A percentile compares a stretch with the other conserved stretches of the same genome.
phyloP scores from a whole-genome alignment of 805 yeast species.

The Metschnikowia cerradonensis region DNA sequence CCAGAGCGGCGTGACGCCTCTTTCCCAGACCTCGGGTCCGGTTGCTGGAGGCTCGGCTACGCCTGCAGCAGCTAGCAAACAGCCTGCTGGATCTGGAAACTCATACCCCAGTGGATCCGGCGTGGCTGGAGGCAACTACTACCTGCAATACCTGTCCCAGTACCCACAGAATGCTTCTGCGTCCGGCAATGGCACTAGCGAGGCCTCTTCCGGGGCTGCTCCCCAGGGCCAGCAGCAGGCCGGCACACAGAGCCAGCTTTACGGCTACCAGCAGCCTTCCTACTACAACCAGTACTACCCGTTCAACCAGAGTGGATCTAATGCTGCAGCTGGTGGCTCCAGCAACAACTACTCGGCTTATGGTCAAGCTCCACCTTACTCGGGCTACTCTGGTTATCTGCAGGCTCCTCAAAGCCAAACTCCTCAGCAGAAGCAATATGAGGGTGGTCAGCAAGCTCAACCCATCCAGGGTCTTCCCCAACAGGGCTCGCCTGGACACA shows the following conservation, averaged over 20 bases:
- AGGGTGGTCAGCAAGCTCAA: conserved; percentile 12
- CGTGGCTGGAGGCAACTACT: conserved; percentile 10
- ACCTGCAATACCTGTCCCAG: conserved; percentile 18
- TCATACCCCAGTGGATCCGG: conserved; percentile 7
- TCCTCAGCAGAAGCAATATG: conserved; percentile 14
- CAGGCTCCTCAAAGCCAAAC: conserved; percentile 12
- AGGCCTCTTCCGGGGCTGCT: conserved; percentile 8
- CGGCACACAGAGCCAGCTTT: conserved; percentile 15
- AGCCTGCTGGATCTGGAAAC: conserved; percentile 6
- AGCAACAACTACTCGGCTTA: conserved; percentile 16
- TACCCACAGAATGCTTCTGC: conserved; percentile 12
- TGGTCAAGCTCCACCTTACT: conserved; percentile 16
- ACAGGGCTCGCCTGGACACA: conserved; percentile 13
- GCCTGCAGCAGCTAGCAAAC: conserved; percentile 6
- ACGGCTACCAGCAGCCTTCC: conserved; percentile 19
- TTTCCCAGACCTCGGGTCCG: conserved; percentile 11
- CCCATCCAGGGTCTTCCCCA: conserved; percentile 11
- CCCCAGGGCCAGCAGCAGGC: conserved; percentile 14
- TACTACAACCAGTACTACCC: conserved; percentile 42
- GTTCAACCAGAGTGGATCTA: conserved; percentile 31
- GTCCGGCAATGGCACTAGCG: conserved; percentile 5
- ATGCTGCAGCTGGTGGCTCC: conserved; percentile 4
- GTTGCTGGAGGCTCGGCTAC: conserved; percentile 4
- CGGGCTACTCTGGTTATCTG: conserved; percentile 14
- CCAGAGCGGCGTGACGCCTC: conserved; percentile 43